These are phyloP conservation scores for Penicillium capsulatum DNA, from an alignment of 2,329 filamentous ascomycete species.

Conservation along the genomic window DNA sequence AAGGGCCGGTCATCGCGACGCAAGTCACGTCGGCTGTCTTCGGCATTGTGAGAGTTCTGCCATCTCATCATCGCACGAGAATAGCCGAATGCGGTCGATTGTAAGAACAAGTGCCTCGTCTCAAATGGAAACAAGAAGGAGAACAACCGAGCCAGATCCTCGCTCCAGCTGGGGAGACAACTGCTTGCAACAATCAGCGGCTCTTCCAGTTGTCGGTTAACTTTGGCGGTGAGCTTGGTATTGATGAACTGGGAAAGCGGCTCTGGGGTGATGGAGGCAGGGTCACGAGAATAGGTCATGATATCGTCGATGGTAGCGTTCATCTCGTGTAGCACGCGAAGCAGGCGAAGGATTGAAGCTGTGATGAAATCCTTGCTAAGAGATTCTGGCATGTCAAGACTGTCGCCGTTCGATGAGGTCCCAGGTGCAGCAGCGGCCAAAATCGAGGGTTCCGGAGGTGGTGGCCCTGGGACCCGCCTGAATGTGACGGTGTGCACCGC, in stretches of 20 bases:
- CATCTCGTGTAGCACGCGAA: constrained; percentile 86
- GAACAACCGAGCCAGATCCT: constrained; percentile 87
- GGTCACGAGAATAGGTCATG: constrained; percentile 69
- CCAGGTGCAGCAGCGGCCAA: constrained; percentile 53
- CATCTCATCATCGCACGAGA: constrained; percentile 95
- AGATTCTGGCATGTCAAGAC: constrained; percentile 67
- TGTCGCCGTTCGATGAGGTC: constrained; percentile 49
- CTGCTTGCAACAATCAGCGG: constrained; percentile 95
- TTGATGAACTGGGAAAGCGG: constrained; percentile 94
- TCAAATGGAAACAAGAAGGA: constrained; percentile 98
- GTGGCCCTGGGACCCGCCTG: constrained; percentile 76
- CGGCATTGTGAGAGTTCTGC: constrained; percentile 83
- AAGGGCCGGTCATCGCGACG: constrained; percentile 85
- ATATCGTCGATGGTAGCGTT: constrained; percentile 94
- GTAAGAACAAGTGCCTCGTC: constrained; percentile 90
- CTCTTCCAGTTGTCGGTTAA: constrained; percentile 95
- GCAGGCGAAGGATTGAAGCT: constrained; percentile 77
- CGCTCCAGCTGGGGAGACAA: constrained; percentile 91
- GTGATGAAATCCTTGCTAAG: constrained; percentile 79
- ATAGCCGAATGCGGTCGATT: constrained; percentile 97
- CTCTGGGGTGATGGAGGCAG: constrained; percentile 69
- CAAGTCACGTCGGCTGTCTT: constrained; percentile 75
- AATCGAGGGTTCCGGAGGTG: constrained; percentile 66
- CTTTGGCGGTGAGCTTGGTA: constrained; percentile 93
- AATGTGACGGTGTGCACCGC: constrained; percentile 89